Evolutionary conservation across 2,329 filamentous ascomycete species (phyloP), one percentile per base, ranked within the genome.

Genomic region (Monilinia aucupariae): DNA sequence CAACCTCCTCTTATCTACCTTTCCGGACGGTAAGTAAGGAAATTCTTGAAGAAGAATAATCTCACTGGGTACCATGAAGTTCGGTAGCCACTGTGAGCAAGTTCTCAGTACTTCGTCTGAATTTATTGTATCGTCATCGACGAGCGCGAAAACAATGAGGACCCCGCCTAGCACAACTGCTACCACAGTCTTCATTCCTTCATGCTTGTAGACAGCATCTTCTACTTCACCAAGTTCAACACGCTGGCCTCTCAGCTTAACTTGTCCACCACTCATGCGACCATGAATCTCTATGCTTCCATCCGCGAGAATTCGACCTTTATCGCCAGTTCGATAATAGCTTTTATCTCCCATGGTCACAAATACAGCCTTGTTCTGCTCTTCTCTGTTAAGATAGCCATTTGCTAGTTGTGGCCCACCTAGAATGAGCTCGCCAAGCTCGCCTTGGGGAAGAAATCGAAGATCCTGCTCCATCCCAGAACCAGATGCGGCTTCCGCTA

Each of bases 311-410:
- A 96, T 80, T 27, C 83, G 82, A 5, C 89, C 92, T 71, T 89
- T 91, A 75, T 97, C 92, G 0, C 92, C 92, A 0, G 92, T 96
- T 37, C 90, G 83, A 74, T 97, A 97, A 0, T 96, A 77, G 4
- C 81, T 79, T 4, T 90, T 92, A 17, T 76, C 68, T 0, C 80
- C 76, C 32, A 87, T 85, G 0, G 85, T 72, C 17, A 96, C 77
- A 70, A 96, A 97, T 0, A 85, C 86, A 22, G 81, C 78, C 0
- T 79, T 77, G 0, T 91, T 96, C 72, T 94, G 86, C 54, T 92
- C 86, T 0, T 85, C 82, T 13, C 91, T 83, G 71, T 96, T 96
- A 59, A 96, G 79, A 73, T 97, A 97, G 9, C 85, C 90, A 56
- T 83, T 79, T 10, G 92, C 91, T 56, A 96, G 80, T 70, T 97